Evolutionary conservation across 768 basidiomycete genomes (phyloP).

Genomic region (Agaricus subrufescens): DNA sequence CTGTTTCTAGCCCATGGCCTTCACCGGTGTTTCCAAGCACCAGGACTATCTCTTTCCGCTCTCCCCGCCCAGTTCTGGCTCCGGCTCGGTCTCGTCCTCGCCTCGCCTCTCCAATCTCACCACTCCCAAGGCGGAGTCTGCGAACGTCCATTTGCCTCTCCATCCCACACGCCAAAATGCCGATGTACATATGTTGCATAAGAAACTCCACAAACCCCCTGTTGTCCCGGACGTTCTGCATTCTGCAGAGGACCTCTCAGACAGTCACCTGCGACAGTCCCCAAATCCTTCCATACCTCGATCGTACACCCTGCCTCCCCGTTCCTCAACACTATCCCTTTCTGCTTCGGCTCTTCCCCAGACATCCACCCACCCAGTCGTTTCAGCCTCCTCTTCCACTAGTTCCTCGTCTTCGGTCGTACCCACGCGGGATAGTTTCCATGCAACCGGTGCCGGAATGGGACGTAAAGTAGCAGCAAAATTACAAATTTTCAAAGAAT

Average conservation of each 20-base stretch:
- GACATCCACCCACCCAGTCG: constrained; percentile 25
- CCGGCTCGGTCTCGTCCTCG: constrained; percentile 35
- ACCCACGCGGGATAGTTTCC: constrained; percentile 24
- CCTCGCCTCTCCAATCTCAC: constrained; percentile 24
- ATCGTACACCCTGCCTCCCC: constrained; percentile 33
- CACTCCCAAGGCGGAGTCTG: constrained; percentile 21
- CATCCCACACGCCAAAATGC: constrained; percentile 1
- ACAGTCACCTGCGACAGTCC: constrained; percentile 12
- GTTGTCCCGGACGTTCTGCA: constrained; percentile 7
- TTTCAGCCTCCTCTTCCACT: constrained; percentile 28
- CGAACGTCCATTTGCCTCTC: constrained; percentile 13
- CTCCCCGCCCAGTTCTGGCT: constrained; percentile 43
- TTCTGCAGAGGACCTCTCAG: background rate
- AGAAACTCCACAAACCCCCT: constrained; percentile 10
- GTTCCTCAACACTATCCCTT: constrained; percentile 24
- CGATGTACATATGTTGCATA: background rate
- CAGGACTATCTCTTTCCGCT: constrained; percentile 35
- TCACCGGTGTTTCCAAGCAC: constrained; percentile 19
- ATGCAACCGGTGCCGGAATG: constrained; percentile 41
- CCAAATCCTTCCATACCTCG: constrained; percentile 20
- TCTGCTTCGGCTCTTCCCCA: constrained; percentile 29
- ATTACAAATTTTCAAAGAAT: constrained; percentile 79
- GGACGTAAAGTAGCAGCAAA: constrained; percentile 83
- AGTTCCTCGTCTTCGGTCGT: constrained; percentile 22
- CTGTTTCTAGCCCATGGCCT: constrained; percentile 16